phyloP scores from a whole-genome alignment of 345 rosid species.

The Populus nigra region DNA sequence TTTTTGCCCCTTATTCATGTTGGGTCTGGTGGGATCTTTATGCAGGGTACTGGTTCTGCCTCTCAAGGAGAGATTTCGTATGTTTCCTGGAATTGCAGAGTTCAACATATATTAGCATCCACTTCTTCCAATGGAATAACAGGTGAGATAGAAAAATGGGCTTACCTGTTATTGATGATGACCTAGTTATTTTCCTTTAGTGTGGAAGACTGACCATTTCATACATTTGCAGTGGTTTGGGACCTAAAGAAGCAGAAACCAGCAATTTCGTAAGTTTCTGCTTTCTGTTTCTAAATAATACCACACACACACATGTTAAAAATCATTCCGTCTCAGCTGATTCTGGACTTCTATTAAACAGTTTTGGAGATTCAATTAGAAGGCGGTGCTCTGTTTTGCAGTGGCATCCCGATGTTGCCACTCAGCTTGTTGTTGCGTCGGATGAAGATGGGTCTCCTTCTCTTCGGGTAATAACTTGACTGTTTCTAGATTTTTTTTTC shows the following conservation, averaged over 20 bases:
- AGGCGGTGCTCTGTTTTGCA: constrained; percentile 96
- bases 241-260: constrained; percentile 97
- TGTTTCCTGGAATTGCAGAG: constrained; percentile 94
- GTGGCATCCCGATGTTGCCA: constrained; percentile 98
- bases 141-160: constrained; percentile 50
- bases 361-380: constrained; percentile 86
- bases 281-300: constrained; percentile 5
- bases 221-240: constrained; percentile 70
- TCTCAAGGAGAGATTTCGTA: constrained; percentile 95
- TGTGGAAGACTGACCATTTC: constrained; percentile 11
- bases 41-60: constrained; percentile 91
- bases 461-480: constrained; percentile 54
- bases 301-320: too few relatives aligned
- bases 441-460: constrained; percentile 88
- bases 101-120: constrained; percentile 88
- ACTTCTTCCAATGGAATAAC: constrained; percentile 93
- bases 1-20: background rate
- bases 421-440: constrained; percentile 96
- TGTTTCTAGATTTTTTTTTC: background rate
- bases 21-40: constrained; percentile 17
- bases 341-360: constrained; percentile 36
- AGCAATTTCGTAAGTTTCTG: constrained; percentile 65
- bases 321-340: constrained; percentile 9
- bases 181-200: constrained; percentile 4
- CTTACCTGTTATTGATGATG: background rate